Evolutionary conservation across 768 basidiomycete genomes (phyloP), one percentile per base, ranked within the genome.

Genomic region (Lanmaoa rubissima): DNA sequence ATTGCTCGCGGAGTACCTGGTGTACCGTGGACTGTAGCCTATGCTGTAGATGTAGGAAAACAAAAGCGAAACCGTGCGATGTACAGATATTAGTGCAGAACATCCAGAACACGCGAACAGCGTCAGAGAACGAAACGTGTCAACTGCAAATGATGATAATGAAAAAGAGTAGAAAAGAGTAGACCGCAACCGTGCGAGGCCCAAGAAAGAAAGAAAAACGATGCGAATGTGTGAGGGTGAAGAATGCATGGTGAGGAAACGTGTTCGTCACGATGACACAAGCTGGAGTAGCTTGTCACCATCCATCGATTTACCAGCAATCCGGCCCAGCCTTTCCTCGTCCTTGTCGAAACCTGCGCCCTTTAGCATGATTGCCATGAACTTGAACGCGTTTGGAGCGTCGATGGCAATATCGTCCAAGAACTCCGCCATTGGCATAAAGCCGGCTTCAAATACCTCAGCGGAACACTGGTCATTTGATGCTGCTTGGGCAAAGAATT

Each of bases 381-480:
- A 82, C 42, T 79, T 71, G 75, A 88, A 87, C 0, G 94, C 96
- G 66, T 87, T 87, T 10, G 96, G 95, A 45, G 89, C 90, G 69
- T 98, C 94, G 63, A 94, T 87, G 32, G 88, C 86, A 55, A 94
- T 82, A 67, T 98, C 94, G 65, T 94, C 92, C 64, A 98, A 79
- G 53, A 86, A 73, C 72, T 93, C 91, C 28, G 87, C 84, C 49
- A 84, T 78, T 1, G 81, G 78, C 45, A 67, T 68, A 70, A 96
- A 85, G 14, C 92, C 92, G 56, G 86, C 80, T 73, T 92, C 87
- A 70, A 97, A 86, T 4, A 81, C 71, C 5, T 79, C 81, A 5
- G 78, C 48, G 1, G 83, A 77, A 60, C 86, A 84, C 32, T 87
- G 74, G 41, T 76, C 78, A 74, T 87, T 89, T 42, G 79, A 79